Conservation (phyloP, 306 rosid genomes). For the Adenanthera pavonina region DNA sequence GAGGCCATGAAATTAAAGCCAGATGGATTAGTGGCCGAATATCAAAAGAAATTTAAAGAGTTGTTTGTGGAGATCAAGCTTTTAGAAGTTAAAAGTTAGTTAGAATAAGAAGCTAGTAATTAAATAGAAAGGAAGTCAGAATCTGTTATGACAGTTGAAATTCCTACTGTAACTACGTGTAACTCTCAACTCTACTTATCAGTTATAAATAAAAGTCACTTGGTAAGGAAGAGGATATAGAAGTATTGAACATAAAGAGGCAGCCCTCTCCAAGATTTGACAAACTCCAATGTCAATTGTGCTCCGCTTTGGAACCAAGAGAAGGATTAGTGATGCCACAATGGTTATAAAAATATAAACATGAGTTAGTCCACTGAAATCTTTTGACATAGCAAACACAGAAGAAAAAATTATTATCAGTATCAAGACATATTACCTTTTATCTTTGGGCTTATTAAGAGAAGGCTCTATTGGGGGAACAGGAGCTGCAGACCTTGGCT, state of each 20-base stretch:
- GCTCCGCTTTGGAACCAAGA: not conserved
- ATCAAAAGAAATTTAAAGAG: no score
- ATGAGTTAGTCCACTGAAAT: not conserved
- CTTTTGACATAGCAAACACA: not conserved
- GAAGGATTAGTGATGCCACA: not conserved
- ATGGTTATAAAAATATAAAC: not conserved
- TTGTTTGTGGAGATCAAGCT: not conserved
- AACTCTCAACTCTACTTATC: no score
- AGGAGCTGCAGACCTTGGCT: constrained; percentile 61
- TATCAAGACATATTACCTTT: constrained; percentile 49
- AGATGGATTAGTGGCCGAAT: not conserved
- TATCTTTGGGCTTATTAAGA: constrained; percentile 53
- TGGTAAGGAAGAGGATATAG: no score
- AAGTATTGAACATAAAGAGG: not conserved
- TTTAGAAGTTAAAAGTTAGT: no score
- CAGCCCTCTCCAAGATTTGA: not conserved
- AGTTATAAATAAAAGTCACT: no score
- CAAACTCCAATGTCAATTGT: not conserved
- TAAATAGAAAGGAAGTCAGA: no score
- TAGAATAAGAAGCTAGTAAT: not conserved
- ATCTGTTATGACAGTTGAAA: no score
- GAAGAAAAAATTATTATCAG: not conserved
- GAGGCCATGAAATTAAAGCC: not conserved
- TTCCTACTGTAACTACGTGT: no score
- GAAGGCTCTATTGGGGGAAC: constrained; percentile 70